Evolutionary conservation across 352 stramenopile genomes (phyloP), one percentile per base, ranked within the genome.

Genomic region (Phytophthora gonapodyides): DNA sequence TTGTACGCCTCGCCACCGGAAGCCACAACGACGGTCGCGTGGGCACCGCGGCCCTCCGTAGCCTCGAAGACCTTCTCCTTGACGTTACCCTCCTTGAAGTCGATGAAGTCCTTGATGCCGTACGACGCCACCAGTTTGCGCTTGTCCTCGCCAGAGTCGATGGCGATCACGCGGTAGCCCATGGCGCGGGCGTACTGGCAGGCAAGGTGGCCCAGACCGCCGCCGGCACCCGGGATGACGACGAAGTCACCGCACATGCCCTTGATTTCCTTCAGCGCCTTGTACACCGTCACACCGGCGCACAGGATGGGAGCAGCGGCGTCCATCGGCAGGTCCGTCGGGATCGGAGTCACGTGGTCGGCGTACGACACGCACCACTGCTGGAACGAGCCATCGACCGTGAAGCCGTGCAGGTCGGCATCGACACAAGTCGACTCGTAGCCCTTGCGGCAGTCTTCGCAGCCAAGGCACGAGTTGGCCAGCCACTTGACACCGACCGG

Each of bases 251-350:
- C 75, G 2, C 65, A 56, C 8, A 67, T 30, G 13, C 73, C 76
- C 17, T 69, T 74, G 27, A 76, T 87, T 40, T 86, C 69, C 61
- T 80, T 82, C 36, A 96, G 57, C 1, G 89, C 85, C 48, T 81
- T 90, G 64, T 91, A 97, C 5, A 80, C 80, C 0, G 90, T 97
- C 45, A 97, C 82, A 27, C 90, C 90, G 8, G 88, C 87, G 60
- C 90, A 97, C 24, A 97, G 63, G 5, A 97, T 73, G 0, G 85
- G 75, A 34, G 77, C 86, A 2, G 78, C 80, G 1, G 57, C 68
- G 19, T 72, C 55, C 31, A 87, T 64, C 5, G 64, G 50, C 13
- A 96, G 54, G 35, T 75, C 72, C 6, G 69, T 64, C 10, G 87
- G 87, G 60, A 96, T 82, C 17, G 81, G 76, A 8, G 85, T 87